These are phyloP conservation scores for Torulaspora franciscae DNA, from an alignment of 805 yeast genomes.

Conservation along the genomic window DNA sequence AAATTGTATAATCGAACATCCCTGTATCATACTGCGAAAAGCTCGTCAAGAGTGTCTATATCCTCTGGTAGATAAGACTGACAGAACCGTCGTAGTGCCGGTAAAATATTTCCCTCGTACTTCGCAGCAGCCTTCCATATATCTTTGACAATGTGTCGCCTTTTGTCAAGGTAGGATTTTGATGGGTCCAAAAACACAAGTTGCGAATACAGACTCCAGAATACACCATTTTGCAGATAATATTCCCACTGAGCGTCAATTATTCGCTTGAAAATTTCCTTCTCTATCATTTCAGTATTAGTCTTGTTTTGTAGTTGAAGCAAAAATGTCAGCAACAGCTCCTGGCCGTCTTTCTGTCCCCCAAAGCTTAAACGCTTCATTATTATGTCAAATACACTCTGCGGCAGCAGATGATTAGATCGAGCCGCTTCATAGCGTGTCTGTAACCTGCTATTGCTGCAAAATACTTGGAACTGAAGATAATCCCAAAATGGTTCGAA, in stretches of 20 bases:
- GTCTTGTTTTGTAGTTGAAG: constrained; percentile 25
- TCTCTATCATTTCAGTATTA: constrained; percentile 21
- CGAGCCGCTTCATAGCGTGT: constrained; percentile 20
- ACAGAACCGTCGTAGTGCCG: constrained; percentile 19
- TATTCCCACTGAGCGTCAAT: constrained; percentile 18
- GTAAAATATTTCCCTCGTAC: constrained; percentile 5
- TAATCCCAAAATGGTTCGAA: constrained; percentile 33
- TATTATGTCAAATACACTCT: constrained; percentile 14
- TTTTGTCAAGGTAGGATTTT: constrained; percentile 26
- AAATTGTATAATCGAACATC: constrained; percentile 6
- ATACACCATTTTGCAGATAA: constrained; percentile 21
- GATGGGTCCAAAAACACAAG: constrained; percentile 26
- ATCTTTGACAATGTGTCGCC: constrained; percentile 19
- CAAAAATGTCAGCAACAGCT: constrained; percentile 19
- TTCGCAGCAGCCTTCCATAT: constrained; percentile 23
- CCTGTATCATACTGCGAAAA: constrained; percentile 4
- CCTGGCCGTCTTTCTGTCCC: constrained; percentile 17
- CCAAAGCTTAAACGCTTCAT: constrained; percentile 20
- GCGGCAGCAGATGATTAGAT: constrained; percentile 8
- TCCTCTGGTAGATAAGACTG: constrained; percentile 31
- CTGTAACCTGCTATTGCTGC: constrained; percentile 11
- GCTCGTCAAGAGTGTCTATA: constrained; percentile 18
- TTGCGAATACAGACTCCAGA: constrained; percentile 30
- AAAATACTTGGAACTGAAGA: constrained; percentile 26
- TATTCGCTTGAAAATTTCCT: constrained; percentile 21